Base-by-base conservation (phyloP, 805 yeast species). In the Maudiozyma serrabonitensis region DNA sequence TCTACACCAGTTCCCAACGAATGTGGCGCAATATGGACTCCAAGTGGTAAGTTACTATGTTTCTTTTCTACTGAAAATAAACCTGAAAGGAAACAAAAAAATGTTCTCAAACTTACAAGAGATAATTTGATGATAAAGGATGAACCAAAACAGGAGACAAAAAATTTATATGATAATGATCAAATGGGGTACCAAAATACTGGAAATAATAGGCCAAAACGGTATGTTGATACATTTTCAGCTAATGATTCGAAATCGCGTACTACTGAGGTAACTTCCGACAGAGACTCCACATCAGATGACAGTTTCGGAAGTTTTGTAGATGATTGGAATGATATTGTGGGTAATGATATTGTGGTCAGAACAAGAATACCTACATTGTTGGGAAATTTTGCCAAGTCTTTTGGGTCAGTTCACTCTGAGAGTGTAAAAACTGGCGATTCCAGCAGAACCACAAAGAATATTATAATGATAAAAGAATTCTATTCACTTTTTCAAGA, bases 1-100 rank as follows among this genome's bases (percentile, higher is more conserved):
- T 82, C 87, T 40, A 87, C 95, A 0, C 97, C 97, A 0, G 75
- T 90, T 13, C 96, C 97, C 0, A 89, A 87, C 60, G 93, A 89
- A 9, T 90, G 96, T 69, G 96, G 96, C 9, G 96, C 95, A 0
- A 71, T 79, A 1, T 90, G 96, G 96, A 75, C 95, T 0, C 75
- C 80, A 12, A 75, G 79, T 3, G 96, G 96, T 0, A 79, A 79
- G 51, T 69, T 90, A 46, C 83, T 90, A 1, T 87, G 95, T 60
- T 90, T 90, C 59, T 88, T 87, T 66, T 76, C 83, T 9, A 81
- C 84, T 0, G 78, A 77, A 46, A 73, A 68, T 44, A 70, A 68
- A 50, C 35, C 45, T 59, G 67, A 70, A 39, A 68, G 71, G 54
- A 69, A 68, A 57, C 66, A 68, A 41, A 66, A 63, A 34, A 67